Evolutionary conservation across 345 rosid genomes (phyloP).

Genomic region (Acer campestre): DNA sequence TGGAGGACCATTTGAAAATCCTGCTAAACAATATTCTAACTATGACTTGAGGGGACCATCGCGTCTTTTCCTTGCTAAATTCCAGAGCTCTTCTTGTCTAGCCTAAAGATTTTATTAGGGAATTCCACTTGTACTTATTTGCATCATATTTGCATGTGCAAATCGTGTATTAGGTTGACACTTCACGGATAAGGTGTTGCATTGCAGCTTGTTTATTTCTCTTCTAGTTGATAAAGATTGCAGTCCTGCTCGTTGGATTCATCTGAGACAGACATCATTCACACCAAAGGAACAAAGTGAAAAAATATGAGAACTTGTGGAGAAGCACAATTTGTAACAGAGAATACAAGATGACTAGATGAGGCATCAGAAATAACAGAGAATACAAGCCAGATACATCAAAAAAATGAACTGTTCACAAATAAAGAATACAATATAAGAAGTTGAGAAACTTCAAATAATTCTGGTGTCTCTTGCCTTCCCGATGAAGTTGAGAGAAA

Average conservation of each 20-base stretch:
- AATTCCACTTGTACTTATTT: background rate
- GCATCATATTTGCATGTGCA: no score
- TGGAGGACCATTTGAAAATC: background rate
- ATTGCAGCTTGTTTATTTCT: no score
- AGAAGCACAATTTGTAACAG: background rate
- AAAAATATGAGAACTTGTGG: background rate
- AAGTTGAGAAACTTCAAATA: conserved; percentile 37
- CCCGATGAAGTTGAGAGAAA: conserved; percentile 41
- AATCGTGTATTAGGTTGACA: no score
- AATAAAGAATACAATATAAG: conserved; percentile 17
- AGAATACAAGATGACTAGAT: background rate
- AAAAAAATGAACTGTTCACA: conserved; percentile 13
- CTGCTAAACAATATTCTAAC: background rate
- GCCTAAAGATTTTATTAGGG: no score
- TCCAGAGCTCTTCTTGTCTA: background rate
- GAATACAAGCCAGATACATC: conserved; percentile 8
- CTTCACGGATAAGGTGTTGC: no score
- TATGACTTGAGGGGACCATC: background rate
- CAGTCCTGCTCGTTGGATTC: background rate
- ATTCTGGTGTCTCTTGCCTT: conserved; percentile 13
- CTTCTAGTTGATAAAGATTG: background rate
- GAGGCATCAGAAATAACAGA: background rate
- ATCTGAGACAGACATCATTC: background rate
- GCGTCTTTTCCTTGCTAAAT: background rate
- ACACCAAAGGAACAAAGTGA: background rate